Percentiles rank a stretch among this genome's conserved stretches.
Evolutionary conservation across 495 filamentous ascomycete genomes (phyloP).

Genomic region (Tuber calosporum): DNA sequence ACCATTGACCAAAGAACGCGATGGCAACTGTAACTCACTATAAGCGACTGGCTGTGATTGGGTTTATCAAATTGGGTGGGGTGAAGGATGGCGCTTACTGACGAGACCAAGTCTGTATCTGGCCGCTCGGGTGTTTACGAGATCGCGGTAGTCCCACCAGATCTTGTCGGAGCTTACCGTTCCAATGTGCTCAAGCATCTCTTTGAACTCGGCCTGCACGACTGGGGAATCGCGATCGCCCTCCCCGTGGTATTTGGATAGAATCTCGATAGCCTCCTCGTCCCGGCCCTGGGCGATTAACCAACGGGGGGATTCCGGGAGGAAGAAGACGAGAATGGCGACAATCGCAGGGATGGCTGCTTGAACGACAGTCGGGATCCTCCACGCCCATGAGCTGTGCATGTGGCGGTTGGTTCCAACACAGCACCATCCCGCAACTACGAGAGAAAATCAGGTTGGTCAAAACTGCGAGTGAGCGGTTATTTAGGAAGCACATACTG

Average conservation of each 20-base stretch:
- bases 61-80: too few relatives aligned
- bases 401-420: conserved; percentile 42
- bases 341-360: conserved; percentile 47
- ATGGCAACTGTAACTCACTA: conserved; percentile 43
- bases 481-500: conserved; percentile 16
- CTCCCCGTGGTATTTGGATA: conserved; percentile 46
- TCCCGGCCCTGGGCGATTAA: conserved; percentile 53
- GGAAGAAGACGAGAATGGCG: conserved; percentile 51
- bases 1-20: conserved; percentile 48
- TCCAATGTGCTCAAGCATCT: conserved; percentile 40
- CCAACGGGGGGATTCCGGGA: conserved; percentile 42
- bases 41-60: not conserved
- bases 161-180: conserved; percentile 47
- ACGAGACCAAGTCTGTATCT: conserved; percentile 50
- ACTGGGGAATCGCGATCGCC: conserved; percentile 29
- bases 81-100: not conserved
- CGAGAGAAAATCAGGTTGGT: not conserved
- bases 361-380: conserved; percentile 55
- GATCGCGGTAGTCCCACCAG: conserved; percentile 53
- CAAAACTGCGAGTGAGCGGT: not conserved
- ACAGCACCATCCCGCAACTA: conserved; percentile 30
- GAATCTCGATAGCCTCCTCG: conserved; percentile 54
- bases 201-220: conserved; percentile 37
- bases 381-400: conserved; percentile 55
- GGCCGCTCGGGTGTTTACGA: conserved; percentile 48